phyloP scores from a whole-genome alignment of 148 eudicot genomes.

The Camellia granthamiana region DNA sequence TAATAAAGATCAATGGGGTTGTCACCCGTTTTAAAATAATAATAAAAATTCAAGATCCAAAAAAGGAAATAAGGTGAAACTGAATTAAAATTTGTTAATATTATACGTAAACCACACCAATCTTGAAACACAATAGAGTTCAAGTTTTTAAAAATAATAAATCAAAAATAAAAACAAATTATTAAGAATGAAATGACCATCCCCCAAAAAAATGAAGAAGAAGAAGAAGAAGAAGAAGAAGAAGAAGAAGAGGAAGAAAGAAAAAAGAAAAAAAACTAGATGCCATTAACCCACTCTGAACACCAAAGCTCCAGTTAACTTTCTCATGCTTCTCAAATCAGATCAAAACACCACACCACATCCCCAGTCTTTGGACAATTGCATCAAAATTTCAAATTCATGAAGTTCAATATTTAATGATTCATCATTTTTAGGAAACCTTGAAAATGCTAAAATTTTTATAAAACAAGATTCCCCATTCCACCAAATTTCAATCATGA shows the following conservation, averaged over 20 bases:
- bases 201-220: too few species aligned
- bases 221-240: too few species aligned
- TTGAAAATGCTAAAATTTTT: neutral
- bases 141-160: neutral
- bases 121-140: neutral
- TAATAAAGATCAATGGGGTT: neutral
- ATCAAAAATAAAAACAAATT: neutral
- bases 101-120: neutral
- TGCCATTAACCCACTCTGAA: neutral
- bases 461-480: neutral
- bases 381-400: neutral
- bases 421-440: neutral
- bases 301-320: neutral
- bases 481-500: neutral
- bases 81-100: neutral
- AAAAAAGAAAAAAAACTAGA: neutral
- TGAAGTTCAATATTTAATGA: neutral
- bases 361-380: neutral
- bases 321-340: neutral
- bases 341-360: neutral
- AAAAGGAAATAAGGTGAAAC: neutral
- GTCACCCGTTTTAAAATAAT: neutral
- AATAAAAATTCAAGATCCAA: neutral
- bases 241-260: neutral
- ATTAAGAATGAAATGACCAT: neutral